These are phyloP conservation scores for Trichaptum fuscoviolaceum DNA, from an alignment of 768 basidiomycete species.

Conservation along the genomic window DNA sequence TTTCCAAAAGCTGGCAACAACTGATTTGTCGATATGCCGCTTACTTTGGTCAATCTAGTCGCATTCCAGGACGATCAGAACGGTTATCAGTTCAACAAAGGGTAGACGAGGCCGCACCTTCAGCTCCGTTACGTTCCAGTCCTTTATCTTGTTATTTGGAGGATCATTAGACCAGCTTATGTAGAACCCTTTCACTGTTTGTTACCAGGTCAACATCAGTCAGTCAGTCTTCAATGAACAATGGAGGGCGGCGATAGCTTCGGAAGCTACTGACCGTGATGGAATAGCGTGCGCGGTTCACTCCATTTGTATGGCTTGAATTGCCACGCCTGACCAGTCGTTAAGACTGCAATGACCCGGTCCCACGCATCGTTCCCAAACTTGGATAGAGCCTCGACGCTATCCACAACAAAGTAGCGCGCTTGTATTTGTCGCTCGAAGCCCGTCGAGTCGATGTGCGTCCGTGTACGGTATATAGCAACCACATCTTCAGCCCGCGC, in stretches of 20 bases:
- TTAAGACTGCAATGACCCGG: constrained; percentile 95
- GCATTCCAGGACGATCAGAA: not conserved
- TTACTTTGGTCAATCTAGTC: constrained; percentile 81
- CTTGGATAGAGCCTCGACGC: constrained; percentile 86
- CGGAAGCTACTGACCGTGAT: constrained; percentile 61
- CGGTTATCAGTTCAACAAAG: not conserved
- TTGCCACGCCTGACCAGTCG: constrained; percentile 98
- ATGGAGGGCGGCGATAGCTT: no score
- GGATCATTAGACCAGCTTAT: constrained; percentile 94
- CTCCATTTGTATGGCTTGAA: constrained; percentile 97
- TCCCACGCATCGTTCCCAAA: constrained; percentile 95
- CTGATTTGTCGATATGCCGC: constrained; percentile 90
- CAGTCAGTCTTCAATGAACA: constrained; percentile 3
- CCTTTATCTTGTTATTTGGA: constrained; percentile 80
- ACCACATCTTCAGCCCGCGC: constrained; percentile 77
- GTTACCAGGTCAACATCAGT: not conserved
- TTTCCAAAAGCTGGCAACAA: constrained; percentile 96
- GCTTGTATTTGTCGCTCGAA: constrained; percentile 46
- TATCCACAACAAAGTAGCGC: constrained; percentile 85
- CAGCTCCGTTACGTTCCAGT: constrained; percentile 96
- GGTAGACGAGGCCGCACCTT: constrained; percentile 48
- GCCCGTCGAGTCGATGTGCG: constrained; percentile 58
- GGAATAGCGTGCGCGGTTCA: constrained; percentile 87
- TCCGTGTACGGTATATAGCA: constrained; percentile 82
- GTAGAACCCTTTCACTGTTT: constrained; percentile 90